Percentiles rank a stretch among this genome's conserved stretches.
These are phyloP conservation scores for Agarophyton chilense DNA, from an alignment of 23 red algal genomes.

Conservation along the genomic window DNA sequence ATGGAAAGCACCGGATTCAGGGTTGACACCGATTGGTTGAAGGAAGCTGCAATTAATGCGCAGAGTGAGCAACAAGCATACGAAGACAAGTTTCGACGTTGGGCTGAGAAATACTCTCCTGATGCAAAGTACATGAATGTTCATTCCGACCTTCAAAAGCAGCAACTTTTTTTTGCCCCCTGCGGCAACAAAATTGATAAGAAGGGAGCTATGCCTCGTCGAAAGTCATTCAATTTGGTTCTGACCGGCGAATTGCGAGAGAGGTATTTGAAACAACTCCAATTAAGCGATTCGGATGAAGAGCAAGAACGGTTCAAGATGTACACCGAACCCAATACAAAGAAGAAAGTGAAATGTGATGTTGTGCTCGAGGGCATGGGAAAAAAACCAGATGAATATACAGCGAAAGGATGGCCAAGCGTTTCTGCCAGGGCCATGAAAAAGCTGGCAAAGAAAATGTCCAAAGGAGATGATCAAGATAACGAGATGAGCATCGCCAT, in stretches of 20 bases:
- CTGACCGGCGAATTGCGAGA: constrained; percentile 11
- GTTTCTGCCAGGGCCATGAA: constrained; percentile 55
- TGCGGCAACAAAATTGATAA: constrained; percentile 23
- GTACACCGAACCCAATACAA: not conserved
- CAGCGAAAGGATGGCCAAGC: constrained; percentile 71
- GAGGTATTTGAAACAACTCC: not conserved
- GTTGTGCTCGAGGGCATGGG: constrained; percentile 69
- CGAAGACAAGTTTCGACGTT: constrained; percentile 68
- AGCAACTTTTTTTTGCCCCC: constrained; percentile 86
- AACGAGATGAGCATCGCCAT: constrained; percentile 58
- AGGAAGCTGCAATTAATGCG: constrained; percentile 47
- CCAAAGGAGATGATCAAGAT: constrained; percentile 35
- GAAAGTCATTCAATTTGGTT: constrained; percentile 59
- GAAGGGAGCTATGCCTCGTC: constrained; percentile 23
- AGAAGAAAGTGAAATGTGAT: constrained; percentile 61
- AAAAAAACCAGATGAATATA: constrained; percentile 36
- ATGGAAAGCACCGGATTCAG: constrained; percentile 89
- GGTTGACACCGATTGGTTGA: constrained; percentile 77
- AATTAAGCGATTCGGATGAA: not conserved
- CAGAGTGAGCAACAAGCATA: constrained; percentile 21
- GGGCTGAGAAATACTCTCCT: constrained; percentile 57
- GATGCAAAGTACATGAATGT: constrained; percentile 84
- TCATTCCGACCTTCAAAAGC: constrained; percentile 79
- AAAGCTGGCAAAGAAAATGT: constrained; percentile 55
- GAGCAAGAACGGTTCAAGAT: not conserved